Evolutionary conservation across 148 eudicot species (phyloP).

Genomic region (Cornus controversa): DNA sequence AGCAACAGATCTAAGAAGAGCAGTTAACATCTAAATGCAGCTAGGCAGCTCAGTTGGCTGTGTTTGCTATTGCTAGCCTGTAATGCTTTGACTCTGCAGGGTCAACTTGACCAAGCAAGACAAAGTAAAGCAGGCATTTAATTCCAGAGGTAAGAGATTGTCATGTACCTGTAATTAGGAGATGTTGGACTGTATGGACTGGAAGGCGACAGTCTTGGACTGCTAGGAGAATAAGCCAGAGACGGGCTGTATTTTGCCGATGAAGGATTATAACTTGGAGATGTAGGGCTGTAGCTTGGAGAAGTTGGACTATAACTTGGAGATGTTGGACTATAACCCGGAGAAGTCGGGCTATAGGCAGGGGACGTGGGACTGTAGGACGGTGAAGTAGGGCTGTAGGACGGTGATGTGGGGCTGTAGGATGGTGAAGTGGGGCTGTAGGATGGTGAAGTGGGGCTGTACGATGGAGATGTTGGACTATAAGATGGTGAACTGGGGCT

Average conservation of each 20-base stretch:
- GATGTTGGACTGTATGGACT: constrained; percentile 67
- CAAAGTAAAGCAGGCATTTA: not conserved
- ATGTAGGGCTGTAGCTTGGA: constrained; percentile 40
- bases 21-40: no score
- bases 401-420: constrained; percentile 57
- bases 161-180: constrained; percentile 52
- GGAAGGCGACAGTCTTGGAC: constrained; percentile 57
- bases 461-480: constrained; percentile 58
- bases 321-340: constrained; percentile 55
- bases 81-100: not conserved
- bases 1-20: no score
- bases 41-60: not conserved
- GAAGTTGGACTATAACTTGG: constrained; percentile 61
- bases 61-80: not conserved
- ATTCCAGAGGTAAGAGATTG: not conserved
- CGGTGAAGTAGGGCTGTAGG: constrained; percentile 58
- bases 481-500: constrained; percentile 60
- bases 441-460: constrained; percentile 60
- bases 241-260: constrained; percentile 61
- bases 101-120: not conserved
- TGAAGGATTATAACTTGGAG: constrained; percentile 49
- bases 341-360: constrained; percentile 58
- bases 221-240: constrained; percentile 58
- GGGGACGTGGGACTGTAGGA: constrained; percentile 58
- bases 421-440: constrained; percentile 64